Conservation (phyloP, 352 stramenopile genomes). For the Blastocystis sp. region DNA sequence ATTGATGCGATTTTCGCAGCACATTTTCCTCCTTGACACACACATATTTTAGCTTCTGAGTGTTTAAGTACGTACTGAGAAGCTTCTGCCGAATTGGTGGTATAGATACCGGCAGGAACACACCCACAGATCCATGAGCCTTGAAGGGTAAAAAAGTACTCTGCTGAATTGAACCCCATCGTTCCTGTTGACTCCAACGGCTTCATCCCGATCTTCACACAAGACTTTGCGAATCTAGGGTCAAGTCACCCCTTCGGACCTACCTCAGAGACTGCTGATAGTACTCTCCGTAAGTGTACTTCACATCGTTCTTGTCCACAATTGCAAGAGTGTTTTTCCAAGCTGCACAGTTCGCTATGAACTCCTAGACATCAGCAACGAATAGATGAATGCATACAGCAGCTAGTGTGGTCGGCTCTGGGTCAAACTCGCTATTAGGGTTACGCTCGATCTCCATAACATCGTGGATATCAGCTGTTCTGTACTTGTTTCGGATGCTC, state of each 20-base stretch:
- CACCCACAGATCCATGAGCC: constrained; percentile 82
- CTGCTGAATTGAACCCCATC: constrained; percentile 80
- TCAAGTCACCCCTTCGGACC: constrained; percentile 62
- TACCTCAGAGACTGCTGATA: constrained; percentile 32
- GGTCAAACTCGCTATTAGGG: constrained; percentile 1
- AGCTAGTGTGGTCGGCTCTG: constrained; percentile 29
- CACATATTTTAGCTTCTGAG: constrained; percentile 82
- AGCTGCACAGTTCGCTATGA: constrained; percentile 12
- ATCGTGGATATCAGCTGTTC: constrained; percentile 47
- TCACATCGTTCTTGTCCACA: constrained; percentile 36
- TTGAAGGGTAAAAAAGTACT: constrained; percentile 84
- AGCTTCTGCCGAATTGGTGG: constrained; percentile 80
- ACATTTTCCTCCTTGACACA: constrained; percentile 81
- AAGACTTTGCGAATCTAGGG: constrained; percentile 73
- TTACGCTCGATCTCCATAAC: constrained; percentile 45
- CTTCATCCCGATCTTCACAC: constrained; percentile 72
- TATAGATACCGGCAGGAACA: constrained; percentile 88
- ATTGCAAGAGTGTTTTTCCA: not conserved
- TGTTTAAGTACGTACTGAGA: constrained; percentile 87
- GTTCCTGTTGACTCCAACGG: constrained; percentile 75
- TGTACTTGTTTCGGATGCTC: not conserved
- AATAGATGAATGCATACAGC: not conserved
- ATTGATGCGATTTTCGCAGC: constrained; percentile 86
- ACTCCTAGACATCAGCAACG: constrained; percentile 8
- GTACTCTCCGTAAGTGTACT: constrained; percentile 50